Conservation (phyloP, 768 basidiomycete species). For the Hydnomerulius pinastri region DNA sequence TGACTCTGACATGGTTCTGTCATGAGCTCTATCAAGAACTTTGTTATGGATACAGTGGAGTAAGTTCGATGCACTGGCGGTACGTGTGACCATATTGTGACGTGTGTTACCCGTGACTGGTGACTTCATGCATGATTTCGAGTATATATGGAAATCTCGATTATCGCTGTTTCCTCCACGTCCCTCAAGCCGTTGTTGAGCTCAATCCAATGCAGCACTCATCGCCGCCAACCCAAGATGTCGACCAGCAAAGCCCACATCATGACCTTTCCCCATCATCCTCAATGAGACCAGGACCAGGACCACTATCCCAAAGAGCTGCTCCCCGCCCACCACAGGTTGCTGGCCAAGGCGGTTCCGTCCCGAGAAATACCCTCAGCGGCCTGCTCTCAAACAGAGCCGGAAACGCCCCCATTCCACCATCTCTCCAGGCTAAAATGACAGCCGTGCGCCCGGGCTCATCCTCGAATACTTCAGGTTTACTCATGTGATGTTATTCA, state of each 20-base stretch:
- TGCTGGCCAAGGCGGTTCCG: conserved; percentile 8
- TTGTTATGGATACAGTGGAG: too few species aligned
- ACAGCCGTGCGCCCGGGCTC: conserved; percentile 62
- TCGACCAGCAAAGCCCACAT: conserved; percentile 2
- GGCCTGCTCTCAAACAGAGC: conserved; percentile 47
- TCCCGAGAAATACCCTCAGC: conserved; percentile 32
- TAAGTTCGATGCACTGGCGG: too few species aligned
- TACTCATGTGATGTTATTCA: conserved; percentile 27
- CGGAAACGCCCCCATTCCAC: conserved; percentile 75
- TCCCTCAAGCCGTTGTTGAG: conserved; percentile 6
- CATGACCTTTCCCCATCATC: neutral
- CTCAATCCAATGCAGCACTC: conserved; percentile 23
- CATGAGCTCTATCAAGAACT: too few species aligned
- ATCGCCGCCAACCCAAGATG: conserved; percentile 9
- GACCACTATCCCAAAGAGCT: conserved; percentile 11
- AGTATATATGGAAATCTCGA: conserved; percentile 39
- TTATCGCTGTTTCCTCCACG: conserved; percentile 29
- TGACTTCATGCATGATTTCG: conserved; percentile 11
- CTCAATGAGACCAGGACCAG: neutral
- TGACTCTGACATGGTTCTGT: too few species aligned
- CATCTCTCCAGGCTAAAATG: conserved; percentile 91
- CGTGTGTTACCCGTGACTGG: conserved; percentile 4
- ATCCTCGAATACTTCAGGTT: conserved; percentile 2
- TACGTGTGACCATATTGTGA: neutral
- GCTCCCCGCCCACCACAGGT: conserved; percentile 16